Conservation (phyloP, 2,329 filamentous ascomycete species). For the Alternaria panax region DNA sequence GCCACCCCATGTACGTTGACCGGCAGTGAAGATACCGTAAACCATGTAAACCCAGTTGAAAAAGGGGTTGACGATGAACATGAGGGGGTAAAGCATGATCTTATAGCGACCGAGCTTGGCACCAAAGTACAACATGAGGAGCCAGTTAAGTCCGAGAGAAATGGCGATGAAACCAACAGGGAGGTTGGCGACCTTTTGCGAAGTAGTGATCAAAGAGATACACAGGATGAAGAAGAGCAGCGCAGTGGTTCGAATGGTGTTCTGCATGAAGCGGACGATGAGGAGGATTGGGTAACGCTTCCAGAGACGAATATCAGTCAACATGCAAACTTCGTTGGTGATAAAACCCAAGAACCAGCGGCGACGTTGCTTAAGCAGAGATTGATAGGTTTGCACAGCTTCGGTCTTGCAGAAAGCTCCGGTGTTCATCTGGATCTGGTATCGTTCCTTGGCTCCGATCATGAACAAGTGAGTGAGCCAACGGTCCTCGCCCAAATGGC, state of each 20-base stretch:
- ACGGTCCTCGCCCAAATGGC: constrained; percentile 91
- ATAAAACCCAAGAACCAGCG: constrained; percentile 98
- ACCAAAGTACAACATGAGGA: constrained; percentile 96
- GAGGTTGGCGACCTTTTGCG: constrained; percentile 76
- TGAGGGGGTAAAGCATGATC: constrained; percentile 91
- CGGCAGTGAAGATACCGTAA: constrained; percentile 93
- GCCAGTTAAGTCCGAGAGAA: constrained; percentile 90
- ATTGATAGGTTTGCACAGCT: constrained; percentile 85
- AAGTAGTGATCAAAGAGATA: constrained; percentile 83
- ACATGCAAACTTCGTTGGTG: constrained; percentile 97
- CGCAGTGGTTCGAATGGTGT: constrained; percentile 93
- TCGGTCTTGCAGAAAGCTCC: constrained; percentile 99
- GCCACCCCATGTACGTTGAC: constrained; percentile 94
- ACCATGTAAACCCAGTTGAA: constrained; percentile 99
- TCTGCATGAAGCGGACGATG: constrained; percentile 89
- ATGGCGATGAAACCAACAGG: constrained; percentile 94
- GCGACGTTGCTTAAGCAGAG: constrained; percentile 90
- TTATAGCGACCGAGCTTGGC: constrained; percentile 87
- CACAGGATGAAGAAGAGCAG: constrained; percentile 94
- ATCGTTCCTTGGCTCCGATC: constrained; percentile 91
- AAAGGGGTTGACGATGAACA: constrained; percentile 95
- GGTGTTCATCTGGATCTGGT: constrained; percentile 97
- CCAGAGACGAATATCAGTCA: constrained; percentile 94
- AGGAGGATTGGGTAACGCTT: constrained; percentile 86
- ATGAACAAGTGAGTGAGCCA: constrained; percentile 99